Conservation (phyloP, 2,329 filamentous ascomycete species). For the Cordyceps cicadae region DNA sequence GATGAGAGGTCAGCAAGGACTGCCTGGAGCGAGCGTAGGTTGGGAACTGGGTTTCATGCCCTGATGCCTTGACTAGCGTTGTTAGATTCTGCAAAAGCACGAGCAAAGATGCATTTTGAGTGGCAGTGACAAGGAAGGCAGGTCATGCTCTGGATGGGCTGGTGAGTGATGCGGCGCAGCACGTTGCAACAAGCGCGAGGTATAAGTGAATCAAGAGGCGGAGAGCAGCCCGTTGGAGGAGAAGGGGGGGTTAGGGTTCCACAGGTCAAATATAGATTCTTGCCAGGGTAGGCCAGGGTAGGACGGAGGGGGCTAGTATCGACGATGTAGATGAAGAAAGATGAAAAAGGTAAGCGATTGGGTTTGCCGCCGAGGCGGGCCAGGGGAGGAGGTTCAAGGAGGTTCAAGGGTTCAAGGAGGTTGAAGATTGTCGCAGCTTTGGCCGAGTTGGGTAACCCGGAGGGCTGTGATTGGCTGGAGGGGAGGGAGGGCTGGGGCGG, state of each 20-base stretch:
- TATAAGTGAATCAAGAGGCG: constrained; percentile 5
- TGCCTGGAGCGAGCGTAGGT: background rate
- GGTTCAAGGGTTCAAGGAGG: too few species aligned
- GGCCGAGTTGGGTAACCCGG: constrained; percentile 2
- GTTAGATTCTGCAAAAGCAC: background rate
- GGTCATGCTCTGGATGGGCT: too few species aligned
- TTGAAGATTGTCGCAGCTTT: constrained; percentile 8
- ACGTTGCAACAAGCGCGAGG: constrained; percentile 6
- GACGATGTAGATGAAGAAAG: background rate
- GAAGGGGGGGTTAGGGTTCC: background rate
- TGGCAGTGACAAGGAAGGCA: background rate
- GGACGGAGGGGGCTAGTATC: background rate
- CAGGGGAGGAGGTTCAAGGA: background rate
- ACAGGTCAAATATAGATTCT: constrained; percentile 5
- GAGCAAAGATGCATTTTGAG: too few species aligned
- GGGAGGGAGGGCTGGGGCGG: too few species aligned
- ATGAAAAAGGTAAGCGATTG: background rate
- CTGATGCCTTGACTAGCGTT: background rate
- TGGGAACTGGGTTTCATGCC: background rate
- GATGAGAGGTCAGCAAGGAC: background rate
- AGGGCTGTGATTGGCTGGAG: constrained; percentile 5
- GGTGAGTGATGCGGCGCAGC: background rate
- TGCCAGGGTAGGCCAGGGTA: background rate
- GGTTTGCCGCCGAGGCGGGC: constrained; percentile 7
- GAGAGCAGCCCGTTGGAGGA: background rate